Conservation (phyloP, 768 basidiomycete species). For the Boletus sp. region DNA sequence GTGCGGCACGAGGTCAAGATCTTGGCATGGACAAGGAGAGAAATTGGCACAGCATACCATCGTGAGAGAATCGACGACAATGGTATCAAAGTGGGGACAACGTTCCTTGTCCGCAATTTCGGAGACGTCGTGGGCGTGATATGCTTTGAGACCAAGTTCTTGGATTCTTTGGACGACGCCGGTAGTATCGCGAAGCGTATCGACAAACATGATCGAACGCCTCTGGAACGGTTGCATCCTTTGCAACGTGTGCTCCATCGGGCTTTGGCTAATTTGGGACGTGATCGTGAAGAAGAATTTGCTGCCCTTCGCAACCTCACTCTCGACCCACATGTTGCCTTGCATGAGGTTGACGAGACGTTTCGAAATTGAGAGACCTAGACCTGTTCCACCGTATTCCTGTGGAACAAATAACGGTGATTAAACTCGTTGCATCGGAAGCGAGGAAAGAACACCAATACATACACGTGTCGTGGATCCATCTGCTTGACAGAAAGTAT, state of each 20-base stretch:
- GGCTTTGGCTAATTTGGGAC: constrained; percentile 74
- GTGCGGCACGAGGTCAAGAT: constrained; percentile 18
- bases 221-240: constrained; percentile 88
- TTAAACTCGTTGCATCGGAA: constrained; percentile 9
- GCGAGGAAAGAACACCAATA: constrained; percentile 13
- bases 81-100: constrained; percentile 89
- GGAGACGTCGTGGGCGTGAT: constrained; percentile 73
- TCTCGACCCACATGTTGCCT: constrained; percentile 99
- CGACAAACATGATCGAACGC: constrained; percentile 88
- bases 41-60: constrained; percentile 56
- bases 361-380: constrained; percentile 96
- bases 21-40: neutral
- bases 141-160: constrained; percentile 76
- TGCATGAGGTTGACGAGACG: constrained; percentile 96
- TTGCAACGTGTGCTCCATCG: constrained; percentile 66
- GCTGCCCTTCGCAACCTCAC: constrained; percentile 88
- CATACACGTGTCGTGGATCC: constrained; percentile 92
- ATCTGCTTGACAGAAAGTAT: constrained; percentile 98
- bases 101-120: constrained; percentile 80
- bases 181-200: constrained; percentile 74
- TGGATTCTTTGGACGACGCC: constrained; percentile 74
- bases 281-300: constrained; percentile 97
- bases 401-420: constrained; percentile 30
- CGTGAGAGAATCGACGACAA: constrained; percentile 86
- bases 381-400: constrained; percentile 97